These are phyloP conservation scores for Trametes cubensis DNA, from an alignment of 768 basidiomycete species.

Conservation along the genomic window DNA sequence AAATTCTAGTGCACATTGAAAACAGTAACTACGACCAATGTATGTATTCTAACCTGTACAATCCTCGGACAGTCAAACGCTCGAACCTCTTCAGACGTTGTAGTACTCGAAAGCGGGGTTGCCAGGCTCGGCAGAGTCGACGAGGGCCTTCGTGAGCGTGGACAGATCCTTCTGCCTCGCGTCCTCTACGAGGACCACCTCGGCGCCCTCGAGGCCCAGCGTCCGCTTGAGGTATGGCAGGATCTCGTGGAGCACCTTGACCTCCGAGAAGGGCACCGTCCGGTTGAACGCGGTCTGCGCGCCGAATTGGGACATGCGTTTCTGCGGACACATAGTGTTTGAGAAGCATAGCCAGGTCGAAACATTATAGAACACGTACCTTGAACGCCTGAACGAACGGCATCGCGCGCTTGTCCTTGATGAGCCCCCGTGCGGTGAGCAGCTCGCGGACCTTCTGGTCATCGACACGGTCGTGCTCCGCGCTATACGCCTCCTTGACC, in stretches of 20 bases:
- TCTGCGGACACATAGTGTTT: constrained; percentile 45
- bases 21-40: constrained; percentile 15
- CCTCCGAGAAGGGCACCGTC: constrained; percentile 81
- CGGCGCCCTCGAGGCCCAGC: constrained; percentile 68
- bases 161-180: constrained; percentile 55
- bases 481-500: constrained; percentile 68
- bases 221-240: constrained; percentile 82
- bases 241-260: constrained; percentile 67
- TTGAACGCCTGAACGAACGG: constrained; percentile 94
- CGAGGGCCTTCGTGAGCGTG: constrained; percentile 68
- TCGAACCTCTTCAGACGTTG: constrained; percentile 51
- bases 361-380: constrained; percentile 46
- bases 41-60: constrained; percentile 16
- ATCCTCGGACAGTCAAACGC: neutral
- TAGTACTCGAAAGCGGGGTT: constrained; percentile 85
- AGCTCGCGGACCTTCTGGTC: constrained; percentile 75
- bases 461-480: constrained; percentile 67
- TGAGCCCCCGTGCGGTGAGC: constrained; percentile 71
- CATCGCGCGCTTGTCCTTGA: constrained; percentile 97
- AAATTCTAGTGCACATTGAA: constrained; percentile 21
- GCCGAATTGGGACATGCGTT: constrained; percentile 79
- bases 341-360: constrained; percentile 2
- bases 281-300: constrained; percentile 80
- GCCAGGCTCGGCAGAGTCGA: constrained; percentile 88
- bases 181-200: constrained; percentile 70